phyloP scores from a whole-genome alignment of 2,329 filamentous ascomycete genomes.

The Aspergillus latus region DNA sequence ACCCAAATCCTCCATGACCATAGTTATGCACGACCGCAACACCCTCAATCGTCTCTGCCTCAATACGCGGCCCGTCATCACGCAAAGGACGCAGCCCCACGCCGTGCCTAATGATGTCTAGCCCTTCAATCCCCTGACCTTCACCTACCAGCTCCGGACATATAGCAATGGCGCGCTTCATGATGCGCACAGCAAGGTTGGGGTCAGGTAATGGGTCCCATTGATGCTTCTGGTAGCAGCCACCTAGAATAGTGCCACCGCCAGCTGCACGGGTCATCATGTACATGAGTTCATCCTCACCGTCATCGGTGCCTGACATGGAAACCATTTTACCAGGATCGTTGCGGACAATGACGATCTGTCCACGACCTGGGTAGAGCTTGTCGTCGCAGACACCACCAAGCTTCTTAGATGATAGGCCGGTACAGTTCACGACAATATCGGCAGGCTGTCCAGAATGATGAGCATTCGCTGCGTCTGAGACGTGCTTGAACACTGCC shows the following conservation, averaged over 20 bases:
- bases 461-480: slow-evolving; percentile 64
- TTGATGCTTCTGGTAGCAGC: slow-evolving; percentile 74
- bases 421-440: slow-evolving; percentile 81
- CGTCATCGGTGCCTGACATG: slow-evolving; percentile 72
- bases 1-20: slow-evolving; percentile 59
- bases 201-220: slow-evolving; percentile 80
- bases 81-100: slow-evolving; percentile 79
- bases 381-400: slow-evolving; percentile 76
- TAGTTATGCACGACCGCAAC: slow-evolving; percentile 53
- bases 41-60: slow-evolving; percentile 66
- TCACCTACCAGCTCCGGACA: slow-evolving; percentile 52
- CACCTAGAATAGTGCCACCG: slow-evolving; percentile 86
- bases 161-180: slow-evolving; percentile 60
- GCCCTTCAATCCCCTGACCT: slow-evolving; percentile 62
- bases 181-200: slow-evolving; percentile 77
- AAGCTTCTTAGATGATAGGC: slow-evolving; percentile 70
- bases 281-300: slow-evolving; percentile 70
- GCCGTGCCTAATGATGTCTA: slow-evolving; percentile 76
- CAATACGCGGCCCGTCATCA: slow-evolving; percentile 70
- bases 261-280: slow-evolving; percentile 74
- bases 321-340: slow-evolving; percentile 68
- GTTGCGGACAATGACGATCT: slow-evolving; percentile 81
- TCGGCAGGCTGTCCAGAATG: slow-evolving; percentile 59
- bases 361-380: slow-evolving; percentile 75
- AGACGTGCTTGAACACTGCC: slow-evolving; percentile 65